Conservation (phyloP, 768 basidiomycete species). For the Russula emetica region DNA sequence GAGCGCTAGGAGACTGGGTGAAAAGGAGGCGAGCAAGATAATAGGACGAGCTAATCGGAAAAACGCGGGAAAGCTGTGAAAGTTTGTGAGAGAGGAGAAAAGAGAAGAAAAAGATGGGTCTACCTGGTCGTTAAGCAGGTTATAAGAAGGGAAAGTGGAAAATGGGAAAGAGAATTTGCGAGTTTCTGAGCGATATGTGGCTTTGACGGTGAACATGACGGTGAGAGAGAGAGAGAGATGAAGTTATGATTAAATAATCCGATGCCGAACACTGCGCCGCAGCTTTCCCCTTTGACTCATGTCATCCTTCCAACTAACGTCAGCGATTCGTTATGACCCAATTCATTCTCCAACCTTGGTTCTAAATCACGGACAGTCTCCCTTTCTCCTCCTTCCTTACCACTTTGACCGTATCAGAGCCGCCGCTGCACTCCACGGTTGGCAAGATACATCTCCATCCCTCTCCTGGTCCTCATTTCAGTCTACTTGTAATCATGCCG, state of each 20-base stretch:
- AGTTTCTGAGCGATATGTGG: slow-evolving; percentile 66
- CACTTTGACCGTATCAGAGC: slow-evolving; percentile 57
- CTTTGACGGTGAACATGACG: slow-evolving; percentile 72
- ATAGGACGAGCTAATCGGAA: slow-evolving; percentile 56
- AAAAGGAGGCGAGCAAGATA: slow-evolving; percentile 67
- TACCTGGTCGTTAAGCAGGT: slow-evolving; percentile 62
- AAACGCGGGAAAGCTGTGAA: slow-evolving; percentile 62
- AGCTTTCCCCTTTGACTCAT: neutral
- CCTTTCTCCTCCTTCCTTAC: slow-evolving; percentile 56
- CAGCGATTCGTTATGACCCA: slow-evolving; percentile 58
- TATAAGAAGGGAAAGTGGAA: slow-evolving; percentile 57
- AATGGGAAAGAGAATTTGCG: slow-evolving; percentile 59
- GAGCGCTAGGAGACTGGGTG: slow-evolving; percentile 51
- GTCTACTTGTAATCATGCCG: slow-evolving; percentile 43
- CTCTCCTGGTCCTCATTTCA: slow-evolving; percentile 43
- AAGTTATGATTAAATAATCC: slow-evolving; percentile 4
- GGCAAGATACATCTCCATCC: slow-evolving; percentile 39
- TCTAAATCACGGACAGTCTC: slow-evolving; percentile 38
- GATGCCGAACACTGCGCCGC: neutral
- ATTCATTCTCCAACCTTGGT: slow-evolving; percentile 7
- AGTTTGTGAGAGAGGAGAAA: slow-evolving; percentile 7
- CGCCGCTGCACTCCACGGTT: slow-evolving; percentile 49
- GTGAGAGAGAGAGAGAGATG: slow-evolving; percentile 19
- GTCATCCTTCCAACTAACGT: slow-evolving; percentile 38
- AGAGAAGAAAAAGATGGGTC: neutral